A percentile compares a stretch with the other conserved stretches of the same genome.
phyloP scores from a whole-genome alignment of 306 rosid genomes.

The Hippophae rhamnoides region DNA sequence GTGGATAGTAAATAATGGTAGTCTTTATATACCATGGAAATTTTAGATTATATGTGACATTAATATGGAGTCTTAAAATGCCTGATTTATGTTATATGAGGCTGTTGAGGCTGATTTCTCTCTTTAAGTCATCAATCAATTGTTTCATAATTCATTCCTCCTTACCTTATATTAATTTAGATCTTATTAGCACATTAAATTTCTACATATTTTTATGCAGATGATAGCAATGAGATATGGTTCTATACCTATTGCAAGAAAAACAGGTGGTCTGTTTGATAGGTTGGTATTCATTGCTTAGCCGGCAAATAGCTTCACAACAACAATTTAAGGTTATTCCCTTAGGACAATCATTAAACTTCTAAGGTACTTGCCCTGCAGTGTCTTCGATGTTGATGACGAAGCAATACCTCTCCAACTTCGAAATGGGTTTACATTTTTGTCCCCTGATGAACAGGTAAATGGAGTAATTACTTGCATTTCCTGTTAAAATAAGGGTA shows the following conservation, averaged over 20 bases:
- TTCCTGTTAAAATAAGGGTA: background rate
- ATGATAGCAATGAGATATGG: constrained; percentile 99
- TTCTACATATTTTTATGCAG: constrained; percentile 28
- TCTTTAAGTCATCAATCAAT: background rate
- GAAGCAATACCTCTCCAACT: constrained; percentile 60
- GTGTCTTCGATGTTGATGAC: constrained; percentile 86
- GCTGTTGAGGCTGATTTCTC: background rate
- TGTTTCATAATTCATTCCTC: background rate
- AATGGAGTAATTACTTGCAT: background rate
- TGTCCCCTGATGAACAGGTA: constrained; percentile 77
- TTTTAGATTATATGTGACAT: background rate
- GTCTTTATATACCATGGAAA: background rate
- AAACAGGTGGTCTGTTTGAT: constrained; percentile 95
- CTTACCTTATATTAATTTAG: background rate
- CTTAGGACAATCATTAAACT: constrained; percentile 7
- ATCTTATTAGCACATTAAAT: background rate
- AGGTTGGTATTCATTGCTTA: constrained; percentile 39
- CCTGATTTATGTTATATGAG: background rate
- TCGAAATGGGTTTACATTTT: constrained; percentile 76
- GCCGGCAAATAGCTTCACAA: constrained; percentile 2
- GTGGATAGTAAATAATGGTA: background rate
- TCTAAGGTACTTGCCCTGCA: constrained; percentile 24
- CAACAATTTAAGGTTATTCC: constrained; percentile 9
- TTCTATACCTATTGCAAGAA: constrained; percentile 74
- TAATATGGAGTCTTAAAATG: background rate